phyloP scores from a whole-genome alignment of 2,329 filamentous ascomycete genomes.

The Diaporthe sp. region DNA sequence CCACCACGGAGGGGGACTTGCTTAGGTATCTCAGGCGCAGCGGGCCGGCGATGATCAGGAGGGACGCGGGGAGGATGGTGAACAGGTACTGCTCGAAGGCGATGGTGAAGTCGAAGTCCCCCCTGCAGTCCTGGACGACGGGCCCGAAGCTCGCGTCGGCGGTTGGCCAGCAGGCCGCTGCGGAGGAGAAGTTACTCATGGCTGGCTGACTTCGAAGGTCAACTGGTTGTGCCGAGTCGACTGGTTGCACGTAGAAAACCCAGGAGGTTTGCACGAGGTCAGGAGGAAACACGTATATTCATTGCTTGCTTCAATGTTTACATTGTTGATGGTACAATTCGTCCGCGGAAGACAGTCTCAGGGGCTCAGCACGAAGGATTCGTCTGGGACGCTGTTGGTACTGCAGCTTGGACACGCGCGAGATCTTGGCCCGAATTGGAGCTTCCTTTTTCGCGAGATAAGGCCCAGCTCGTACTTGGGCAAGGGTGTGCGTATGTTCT shows the following conservation, averaged over 20 bases:
- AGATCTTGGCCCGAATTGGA: background rate
- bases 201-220: no score
- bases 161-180: constrained; percentile 30
- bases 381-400: background rate
- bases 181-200: constrained; percentile 28
- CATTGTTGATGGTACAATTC: background rate
- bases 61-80: constrained; percentile 43
- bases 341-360: background rate
- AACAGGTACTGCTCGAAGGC: constrained; percentile 55
- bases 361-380: background rate
- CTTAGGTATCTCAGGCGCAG: constrained; percentile 44
- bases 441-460: background rate
- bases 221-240: no score
- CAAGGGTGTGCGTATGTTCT: background rate
- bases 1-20: constrained; percentile 41
- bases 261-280: background rate
- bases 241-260: no score
- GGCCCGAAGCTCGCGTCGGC: constrained; percentile 54
- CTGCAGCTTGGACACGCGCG: background rate
- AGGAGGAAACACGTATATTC: background rate
- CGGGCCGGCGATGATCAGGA: constrained; percentile 45
- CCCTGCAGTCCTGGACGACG: constrained; percentile 52
- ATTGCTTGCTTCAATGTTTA: background rate
- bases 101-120: constrained; percentile 60
- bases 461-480: background rate